These are phyloP conservation scores for Prunus yedoensis DNA, from an alignment of 331 rosid species.

Conservation along the genomic window DNA sequence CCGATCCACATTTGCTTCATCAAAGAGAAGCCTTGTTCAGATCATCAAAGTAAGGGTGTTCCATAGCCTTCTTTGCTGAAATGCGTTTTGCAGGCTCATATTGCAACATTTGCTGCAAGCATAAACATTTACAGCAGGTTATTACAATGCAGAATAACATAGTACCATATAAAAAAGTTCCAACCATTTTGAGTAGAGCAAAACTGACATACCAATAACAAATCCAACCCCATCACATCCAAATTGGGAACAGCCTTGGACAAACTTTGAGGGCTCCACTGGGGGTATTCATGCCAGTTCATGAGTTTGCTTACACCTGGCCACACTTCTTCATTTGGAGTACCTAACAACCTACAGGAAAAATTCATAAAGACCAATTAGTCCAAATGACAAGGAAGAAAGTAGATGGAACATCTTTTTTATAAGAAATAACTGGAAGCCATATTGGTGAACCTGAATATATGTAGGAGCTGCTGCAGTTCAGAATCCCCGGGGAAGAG, in stretches of 20 bases:
- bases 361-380: neutral
- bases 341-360: constrained; percentile 69
- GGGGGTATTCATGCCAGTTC: constrained; percentile 99
- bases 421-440: neutral
- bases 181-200: neutral
- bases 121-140: neutral
- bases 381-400: neutral
- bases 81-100: constrained; percentile 82
- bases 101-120: constrained; percentile 73
- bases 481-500: constrained; percentile 95
- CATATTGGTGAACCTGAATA: constrained; percentile 53
- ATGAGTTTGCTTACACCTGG: constrained; percentile 87
- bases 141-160: neutral
- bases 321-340: constrained; percentile 89
- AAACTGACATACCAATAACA: constrained; percentile 52
- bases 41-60: constrained; percentile 81
- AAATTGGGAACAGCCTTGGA: constrained; percentile 63
- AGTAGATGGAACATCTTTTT: neutral
- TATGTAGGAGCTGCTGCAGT: constrained; percentile 92
- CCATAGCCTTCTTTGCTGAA: constrained; percentile 96
- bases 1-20: neutral
- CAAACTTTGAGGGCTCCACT: constrained; percentile 74
- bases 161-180: neutral
- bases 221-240: constrained; percentile 66
- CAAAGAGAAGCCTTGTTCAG: constrained; percentile 60